A percentile compares a stretch with the other conserved stretches of the same genome.
Conservation (phyloP, 768 basidiomycete genomes). For the Tylopilus subfusipes region DNA sequence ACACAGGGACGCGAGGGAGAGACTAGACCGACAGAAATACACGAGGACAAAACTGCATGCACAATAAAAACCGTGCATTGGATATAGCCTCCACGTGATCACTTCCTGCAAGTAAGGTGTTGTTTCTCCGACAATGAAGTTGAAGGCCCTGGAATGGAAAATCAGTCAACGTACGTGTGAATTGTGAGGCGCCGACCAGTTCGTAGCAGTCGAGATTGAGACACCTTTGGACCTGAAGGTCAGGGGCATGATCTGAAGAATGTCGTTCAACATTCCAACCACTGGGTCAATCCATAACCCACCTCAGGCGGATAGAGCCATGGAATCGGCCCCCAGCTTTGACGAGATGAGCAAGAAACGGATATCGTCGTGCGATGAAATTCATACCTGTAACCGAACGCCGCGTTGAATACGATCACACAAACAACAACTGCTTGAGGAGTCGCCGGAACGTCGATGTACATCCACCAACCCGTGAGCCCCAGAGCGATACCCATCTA, state of each 20-base stretch:
- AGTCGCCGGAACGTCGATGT: conserved; percentile 80
- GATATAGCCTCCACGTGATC: conserved; percentile 89
- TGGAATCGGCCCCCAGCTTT: conserved; percentile 80
- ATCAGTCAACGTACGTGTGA: conserved; percentile 9
- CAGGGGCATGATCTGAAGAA: conserved; percentile 79
- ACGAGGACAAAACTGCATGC: conserved; percentile 82
- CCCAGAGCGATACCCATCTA: conserved; percentile 82
- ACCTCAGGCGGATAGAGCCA: conserved; percentile 90
- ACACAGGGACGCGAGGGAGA: not conserved
- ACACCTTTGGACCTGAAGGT: conserved; percentile 93
- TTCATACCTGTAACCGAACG: conserved; percentile 78
- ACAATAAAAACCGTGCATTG: conserved; percentile 95
- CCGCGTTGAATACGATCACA: conserved; percentile 91
- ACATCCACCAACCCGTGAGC: conserved; percentile 91
- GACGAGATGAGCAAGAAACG: not conserved
- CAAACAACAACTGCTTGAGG: conserved; percentile 84
- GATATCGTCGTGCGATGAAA: not conserved
- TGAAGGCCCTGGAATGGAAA: conserved; percentile 54
- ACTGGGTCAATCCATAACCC: conserved; percentile 2
- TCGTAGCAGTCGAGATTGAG: conserved; percentile 88
- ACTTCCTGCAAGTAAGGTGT: conserved; percentile 85
- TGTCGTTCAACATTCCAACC: conserved; percentile 1
- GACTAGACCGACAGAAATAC: conserved; percentile 63
- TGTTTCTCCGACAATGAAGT: conserved; percentile 83
- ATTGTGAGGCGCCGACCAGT: conserved; percentile 39